Evolutionary conservation across 164 flowering plant genomes (phyloP), one percentile per base, ranked within the genome.

Genomic region (Brasenia schreberi): DNA sequence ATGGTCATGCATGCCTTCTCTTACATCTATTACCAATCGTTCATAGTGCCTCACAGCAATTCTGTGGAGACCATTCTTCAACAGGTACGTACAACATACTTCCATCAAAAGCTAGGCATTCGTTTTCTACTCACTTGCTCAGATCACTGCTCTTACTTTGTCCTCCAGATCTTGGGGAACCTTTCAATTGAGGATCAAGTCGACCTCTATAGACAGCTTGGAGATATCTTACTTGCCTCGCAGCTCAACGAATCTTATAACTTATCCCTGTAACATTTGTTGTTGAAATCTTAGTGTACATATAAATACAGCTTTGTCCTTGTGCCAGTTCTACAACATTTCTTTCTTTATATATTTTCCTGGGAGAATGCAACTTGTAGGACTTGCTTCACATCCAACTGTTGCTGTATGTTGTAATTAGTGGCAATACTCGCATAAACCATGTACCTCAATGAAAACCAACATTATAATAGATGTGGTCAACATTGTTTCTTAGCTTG

Each of bases 1-100:
- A 94, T 91, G 97, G 96, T 94, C 79, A 94, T 94, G 99, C 97
- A 95, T 0, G 96, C 89, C 19, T 91, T 94, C 73, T 90, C 98
- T 1, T 94, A 91, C 77, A 94, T 87, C 64, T 94, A 89, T 68
- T 89, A 87, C 68, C 98, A 91, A 76, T 91, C 98, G 5, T 94
- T 94, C 68, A 72, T 94, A n/a, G 83, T 80, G 59, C 72, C 84
- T 53, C 84, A 86, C 65, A 85, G 80, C 77, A 65, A 77, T 64
- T 80, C 97, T 0, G 81, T 91, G 42, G 97, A 91, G 68, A 78
- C 71, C 76, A 81, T 94, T 61, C 64, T 94, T 76, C 95, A 87
- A 58, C 97, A 85, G 96, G 97, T 94, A 68, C 49, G 18, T 19
- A 3, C 3, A 10, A 42, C 7, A 4, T 6, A 12, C 43, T 7